Percentiles rank a stretch among this genome's conserved stretches.
Evolutionary conservation across 2,329 filamentous ascomycete genomes (phyloP).

Genomic region (Thelonectria rubi): DNA sequence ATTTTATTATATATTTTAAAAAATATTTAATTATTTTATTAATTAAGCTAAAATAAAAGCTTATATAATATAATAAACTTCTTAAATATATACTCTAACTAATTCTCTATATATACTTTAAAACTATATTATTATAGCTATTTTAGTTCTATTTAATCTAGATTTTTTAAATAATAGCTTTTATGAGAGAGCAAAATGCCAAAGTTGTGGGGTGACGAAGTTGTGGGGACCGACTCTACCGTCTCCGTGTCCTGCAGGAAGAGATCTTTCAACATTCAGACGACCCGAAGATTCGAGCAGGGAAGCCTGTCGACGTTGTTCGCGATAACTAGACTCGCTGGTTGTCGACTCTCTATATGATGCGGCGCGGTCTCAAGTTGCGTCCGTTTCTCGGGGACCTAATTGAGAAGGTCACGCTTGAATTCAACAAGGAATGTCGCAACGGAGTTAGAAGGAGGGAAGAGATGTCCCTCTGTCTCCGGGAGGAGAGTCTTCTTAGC

Average conservation of each 20-base stretch:
- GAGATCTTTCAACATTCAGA: constrained; percentile 1
- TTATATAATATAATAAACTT: too few relatives aligned
- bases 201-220: too few relatives aligned
- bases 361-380: background rate
- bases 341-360: background rate
- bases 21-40: too few relatives aligned
- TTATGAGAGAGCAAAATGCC: too few relatives aligned
- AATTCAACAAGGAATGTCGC: background rate
- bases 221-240: too few relatives aligned
- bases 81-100: too few relatives aligned
- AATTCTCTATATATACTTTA: too few relatives aligned
- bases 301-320: background rate
- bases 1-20: too few relatives aligned
- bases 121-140: too few relatives aligned
- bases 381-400: background rate
- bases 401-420: constrained; percentile 1
- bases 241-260: background rate
- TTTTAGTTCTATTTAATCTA: too few relatives aligned
- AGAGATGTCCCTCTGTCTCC: constrained; percentile 1
- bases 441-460: constrained; percentile 1
- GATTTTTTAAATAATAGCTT: too few relatives aligned
- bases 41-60: too few relatives aligned
- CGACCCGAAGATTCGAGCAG: background rate
- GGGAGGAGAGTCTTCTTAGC: constrained; percentile 2
- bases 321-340: constrained; percentile 1